A percentile compares a stretch with the other conserved stretches of the same genome.
These are phyloP conservation scores for Solanum virginianum DNA, from an alignment of 257 asterid genomes.

Conservation along the genomic window DNA sequence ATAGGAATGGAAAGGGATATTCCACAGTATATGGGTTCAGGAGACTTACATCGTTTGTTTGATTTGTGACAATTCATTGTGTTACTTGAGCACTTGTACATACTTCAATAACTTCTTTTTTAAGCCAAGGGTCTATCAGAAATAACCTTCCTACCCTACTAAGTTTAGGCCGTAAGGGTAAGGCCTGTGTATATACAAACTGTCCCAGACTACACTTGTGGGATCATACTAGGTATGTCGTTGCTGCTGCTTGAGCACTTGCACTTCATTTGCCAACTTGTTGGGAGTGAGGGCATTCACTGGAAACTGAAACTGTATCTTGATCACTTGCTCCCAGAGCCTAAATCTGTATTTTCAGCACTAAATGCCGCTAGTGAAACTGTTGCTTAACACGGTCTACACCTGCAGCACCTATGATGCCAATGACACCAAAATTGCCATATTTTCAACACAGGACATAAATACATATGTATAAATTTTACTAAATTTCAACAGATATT, in stretches of 20 bases:
- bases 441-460: background rate
- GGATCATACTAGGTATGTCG: too few relatives aligned
- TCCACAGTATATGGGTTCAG: background rate
- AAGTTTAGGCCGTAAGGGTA: background rate
- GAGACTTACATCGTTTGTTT: background rate
- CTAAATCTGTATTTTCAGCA: background rate
- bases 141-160: background rate
- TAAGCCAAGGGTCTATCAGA: background rate
- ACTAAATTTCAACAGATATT: background rate
- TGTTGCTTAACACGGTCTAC: background rate
- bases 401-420: background rate
- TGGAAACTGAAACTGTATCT: background rate
- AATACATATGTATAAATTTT: background rate
- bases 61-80: background rate
- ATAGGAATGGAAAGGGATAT: background rate
- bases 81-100: background rate
- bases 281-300: background rate
- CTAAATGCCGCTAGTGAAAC: background rate
- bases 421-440: background rate
- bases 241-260: too few relatives aligned
- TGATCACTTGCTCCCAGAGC: background rate
- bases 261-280: background rate
- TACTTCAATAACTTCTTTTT: background rate
- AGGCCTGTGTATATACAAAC: too few relatives aligned
- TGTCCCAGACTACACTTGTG: too few relatives aligned